Conservation (phyloP, 1,139 yeast species). For the Lodderomyces orthopsilosis region DNA sequence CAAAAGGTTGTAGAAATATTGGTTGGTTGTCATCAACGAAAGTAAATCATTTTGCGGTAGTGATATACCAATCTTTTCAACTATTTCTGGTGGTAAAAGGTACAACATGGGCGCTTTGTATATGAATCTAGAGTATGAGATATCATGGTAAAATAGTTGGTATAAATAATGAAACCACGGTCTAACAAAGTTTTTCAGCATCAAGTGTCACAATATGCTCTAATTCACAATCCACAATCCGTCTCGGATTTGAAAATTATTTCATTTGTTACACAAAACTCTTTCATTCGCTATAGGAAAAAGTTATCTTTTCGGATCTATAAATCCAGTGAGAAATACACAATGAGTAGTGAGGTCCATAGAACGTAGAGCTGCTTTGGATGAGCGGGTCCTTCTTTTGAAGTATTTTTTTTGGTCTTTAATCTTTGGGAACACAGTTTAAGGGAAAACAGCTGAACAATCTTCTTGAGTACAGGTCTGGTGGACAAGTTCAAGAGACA, state of each 20-base stretch:
- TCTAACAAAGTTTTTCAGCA: neutral
- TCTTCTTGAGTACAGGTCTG: too few species aligned
- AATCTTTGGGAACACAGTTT: too few species aligned
- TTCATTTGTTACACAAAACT: slow-evolving; percentile 3
- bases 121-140: neutral
- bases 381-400: too few species aligned
- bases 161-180: neutral
- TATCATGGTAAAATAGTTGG: neutral
- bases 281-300: neutral
- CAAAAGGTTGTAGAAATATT: slow-evolving; percentile 15
- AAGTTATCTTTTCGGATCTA: slow-evolving; percentile 5
- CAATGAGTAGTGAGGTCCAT: neutral
- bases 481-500: too few species aligned
- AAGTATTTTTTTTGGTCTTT: too few species aligned
- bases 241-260: slow-evolving; percentile 6
- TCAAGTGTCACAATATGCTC: neutral
- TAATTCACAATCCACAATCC: slow-evolving; percentile 1
- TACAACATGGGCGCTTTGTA: slow-evolving; percentile 15
- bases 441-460: too few species aligned
- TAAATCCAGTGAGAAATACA: neutral
- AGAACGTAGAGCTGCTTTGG: too few species aligned
- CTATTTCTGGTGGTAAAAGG: slow-evolving; percentile 23
- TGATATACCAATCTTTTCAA: slow-evolving; percentile 15
- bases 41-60: slow-evolving; percentile 21
- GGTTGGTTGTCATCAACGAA: slow-evolving; percentile 18